Evolutionary conservation across 164 flowering plant species (phyloP), one percentile per base, ranked within the genome.

Genomic region (Stephania yunnanensis): DNA sequence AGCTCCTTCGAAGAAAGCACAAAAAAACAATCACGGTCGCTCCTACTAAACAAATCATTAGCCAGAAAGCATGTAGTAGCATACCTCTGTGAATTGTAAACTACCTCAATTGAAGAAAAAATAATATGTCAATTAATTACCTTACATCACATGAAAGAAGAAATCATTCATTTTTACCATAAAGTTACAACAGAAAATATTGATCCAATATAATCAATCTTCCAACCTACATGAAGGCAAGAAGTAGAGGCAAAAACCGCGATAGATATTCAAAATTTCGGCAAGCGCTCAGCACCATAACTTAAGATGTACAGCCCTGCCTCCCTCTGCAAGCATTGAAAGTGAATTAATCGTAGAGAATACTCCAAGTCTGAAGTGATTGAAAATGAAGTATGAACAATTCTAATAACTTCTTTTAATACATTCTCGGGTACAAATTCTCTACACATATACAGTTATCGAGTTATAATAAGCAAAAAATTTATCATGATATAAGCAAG

Each of bases 241-340:
- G 25, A 25, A 25, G 25, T 25, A 25, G 25, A 25, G 25, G 25
- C 25, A 25, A 25, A 25, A 25, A 25, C 25, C 0, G 25, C 25
- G 25, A 25, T 30, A 15, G 55, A 55, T 71, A 36, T 29, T 25
- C 55, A 46, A 44, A 48, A 46, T 74, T n/a, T 9, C 19, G 31
- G 1, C 7, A 77, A 63, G 74, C 46, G 63, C 30, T 55, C 55
- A 12, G 20, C 65, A 65, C 31, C 65, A 52, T 31, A 36, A 20
- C 77, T 53, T 55, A 75, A 31, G n/a, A 44, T n/a, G 68, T 52
- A 69, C 72, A 55, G 4, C 31, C 10, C 36, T 10, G 12, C 13
- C 73, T 70, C 55, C 73, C 69, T 70, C 46, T 29, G 78, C 69
- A 53, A 72, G 66, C 46, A 72, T 68, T 20, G 42, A 6, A 36